A percentile compares a stretch with the other conserved stretches of the same genome.
phyloP scores from a whole-genome alignment of 805 yeast species.

The Saturnispora besseyi region DNA sequence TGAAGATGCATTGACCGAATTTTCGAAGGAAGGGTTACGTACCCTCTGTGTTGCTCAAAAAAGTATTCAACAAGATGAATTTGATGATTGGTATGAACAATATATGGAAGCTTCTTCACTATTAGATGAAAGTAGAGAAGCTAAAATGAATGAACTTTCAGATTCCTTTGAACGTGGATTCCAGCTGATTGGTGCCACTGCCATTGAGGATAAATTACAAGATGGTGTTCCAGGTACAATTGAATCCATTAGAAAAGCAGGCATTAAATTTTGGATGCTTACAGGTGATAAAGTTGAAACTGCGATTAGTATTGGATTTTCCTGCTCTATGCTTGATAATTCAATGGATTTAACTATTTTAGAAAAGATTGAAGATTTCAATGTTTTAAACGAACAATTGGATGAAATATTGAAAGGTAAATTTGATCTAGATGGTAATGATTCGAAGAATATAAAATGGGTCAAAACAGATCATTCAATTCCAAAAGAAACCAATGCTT shows the following conservation, averaged over 20 bases:
- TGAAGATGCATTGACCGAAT: constrained; percentile 55
- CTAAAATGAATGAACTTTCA: constrained; percentile 41
- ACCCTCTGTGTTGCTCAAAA: constrained; percentile 63
- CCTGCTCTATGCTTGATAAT: constrained; percentile 60
- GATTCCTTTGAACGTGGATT: constrained; percentile 53
- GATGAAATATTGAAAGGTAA: constrained; percentile 17
- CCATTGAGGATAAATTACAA: constrained; percentile 72
- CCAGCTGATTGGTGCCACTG: constrained; percentile 64
- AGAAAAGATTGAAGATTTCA: constrained; percentile 23
- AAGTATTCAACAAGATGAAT: constrained; percentile 37
- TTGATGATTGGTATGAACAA: constrained; percentile 44
- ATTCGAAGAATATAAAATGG: constrained; percentile 32
- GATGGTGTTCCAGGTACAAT: constrained; percentile 73
- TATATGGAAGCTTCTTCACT: constrained; percentile 51
- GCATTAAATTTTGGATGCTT: constrained; percentile 74
- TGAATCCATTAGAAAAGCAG: constrained; percentile 55
- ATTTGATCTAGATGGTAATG: constrained; percentile 5
- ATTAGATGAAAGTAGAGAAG: constrained; percentile 51
- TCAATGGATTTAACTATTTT: constrained; percentile 63
- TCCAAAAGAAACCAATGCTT: constrained; percentile 48
- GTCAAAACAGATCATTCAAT: constrained; percentile 59
- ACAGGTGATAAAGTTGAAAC: constrained; percentile 82
- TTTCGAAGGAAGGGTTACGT: constrained; percentile 69
- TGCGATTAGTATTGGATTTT: constrained; percentile 75
- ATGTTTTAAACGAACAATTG: constrained; percentile 12